A percentile compares a stretch with the other conserved stretches of the same genome.
phyloP scores from a whole-genome alignment of 768 basidiomycete genomes.

The Erythrobasidium yunnanense region DNA sequence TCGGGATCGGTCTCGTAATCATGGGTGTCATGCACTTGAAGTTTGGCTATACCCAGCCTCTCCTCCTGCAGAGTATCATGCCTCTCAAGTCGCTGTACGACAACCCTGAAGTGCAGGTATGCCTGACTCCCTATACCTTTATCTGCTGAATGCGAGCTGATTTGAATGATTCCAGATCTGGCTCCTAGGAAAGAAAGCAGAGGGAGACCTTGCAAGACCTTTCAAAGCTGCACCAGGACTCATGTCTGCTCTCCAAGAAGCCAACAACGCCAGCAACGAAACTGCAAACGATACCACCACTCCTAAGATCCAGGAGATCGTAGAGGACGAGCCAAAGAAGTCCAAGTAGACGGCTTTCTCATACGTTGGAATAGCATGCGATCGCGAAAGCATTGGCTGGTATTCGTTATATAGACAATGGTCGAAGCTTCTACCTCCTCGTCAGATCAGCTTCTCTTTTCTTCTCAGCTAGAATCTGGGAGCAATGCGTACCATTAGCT shows the following conservation, averaged over 20 bases:
- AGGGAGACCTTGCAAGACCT: slow-evolving; percentile 78
- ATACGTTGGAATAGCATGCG: not conserved
- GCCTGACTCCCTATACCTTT: not conserved
- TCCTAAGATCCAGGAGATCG: slow-evolving; percentile 10
- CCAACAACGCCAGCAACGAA: slow-evolving; percentile 8
- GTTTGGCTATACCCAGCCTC: slow-evolving; percentile 88
- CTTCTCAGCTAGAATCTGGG: too few relatives aligned
- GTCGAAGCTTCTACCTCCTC: too few relatives aligned
- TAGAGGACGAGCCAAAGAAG: slow-evolving; percentile 14
- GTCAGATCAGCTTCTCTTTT: too few relatives aligned
- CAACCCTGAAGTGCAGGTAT: slow-evolving; percentile 51
- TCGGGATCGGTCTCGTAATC: slow-evolving; percentile 42
- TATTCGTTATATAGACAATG: too few relatives aligned
- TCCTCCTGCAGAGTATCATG: slow-evolving; percentile 92
- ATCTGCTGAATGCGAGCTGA: not conserved
- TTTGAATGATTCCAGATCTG: slow-evolving; percentile 54
- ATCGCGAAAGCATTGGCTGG: too few relatives aligned
- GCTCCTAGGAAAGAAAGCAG: slow-evolving; percentile 63
- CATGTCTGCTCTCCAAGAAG: slow-evolving; percentile 19
- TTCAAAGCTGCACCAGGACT: slow-evolving; percentile 55
- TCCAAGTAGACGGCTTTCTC: not conserved
- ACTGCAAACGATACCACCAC: not conserved
- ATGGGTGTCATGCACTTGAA: slow-evolving; percentile 55
- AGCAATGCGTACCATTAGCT: too few relatives aligned
- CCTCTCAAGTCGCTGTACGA: slow-evolving; percentile 84